Conservation (phyloP, 2,329 filamentous ascomycete genomes). For the Furcasterigmium sp. region DNA sequence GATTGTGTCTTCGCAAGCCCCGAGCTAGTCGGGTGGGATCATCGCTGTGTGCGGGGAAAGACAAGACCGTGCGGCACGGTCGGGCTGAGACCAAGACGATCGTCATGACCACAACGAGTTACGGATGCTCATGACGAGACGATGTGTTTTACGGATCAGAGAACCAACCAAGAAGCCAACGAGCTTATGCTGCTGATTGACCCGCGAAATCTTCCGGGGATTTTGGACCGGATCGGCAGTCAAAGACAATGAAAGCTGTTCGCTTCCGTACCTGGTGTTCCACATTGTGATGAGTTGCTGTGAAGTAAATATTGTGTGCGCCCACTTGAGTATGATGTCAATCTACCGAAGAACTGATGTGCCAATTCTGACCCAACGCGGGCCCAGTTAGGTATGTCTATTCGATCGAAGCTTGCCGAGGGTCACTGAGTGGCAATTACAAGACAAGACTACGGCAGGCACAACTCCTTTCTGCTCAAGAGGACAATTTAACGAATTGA, state of each 20-base stretch:
- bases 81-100: constrained; percentile 2
- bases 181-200: not conserved
- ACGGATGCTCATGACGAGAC: not conserved
- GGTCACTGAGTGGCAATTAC: no score
- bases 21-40: not conserved
- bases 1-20: not conserved
- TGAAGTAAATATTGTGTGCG: no score
- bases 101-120: constrained; percentile 1
- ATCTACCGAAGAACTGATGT: no score
- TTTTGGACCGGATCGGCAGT: constrained; percentile 3
- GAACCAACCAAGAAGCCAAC: not conserved
- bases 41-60: not conserved
- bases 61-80: not conserved
- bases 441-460: no score
- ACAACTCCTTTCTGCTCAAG: no score
- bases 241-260: constrained; percentile 4
- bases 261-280: no score
- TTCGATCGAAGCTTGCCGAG: no score
- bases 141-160: constrained; percentile 3
- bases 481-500: no score
- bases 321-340: no score
- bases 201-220: not conserved
- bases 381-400: no score
- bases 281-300: no score
- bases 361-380: no score